Percentiles rank a stretch among this genome's conserved stretches.
These are phyloP conservation scores for Coprinellus aureogranulatus DNA, from an alignment of 768 basidiomycete genomes.

Conservation along the genomic window DNA sequence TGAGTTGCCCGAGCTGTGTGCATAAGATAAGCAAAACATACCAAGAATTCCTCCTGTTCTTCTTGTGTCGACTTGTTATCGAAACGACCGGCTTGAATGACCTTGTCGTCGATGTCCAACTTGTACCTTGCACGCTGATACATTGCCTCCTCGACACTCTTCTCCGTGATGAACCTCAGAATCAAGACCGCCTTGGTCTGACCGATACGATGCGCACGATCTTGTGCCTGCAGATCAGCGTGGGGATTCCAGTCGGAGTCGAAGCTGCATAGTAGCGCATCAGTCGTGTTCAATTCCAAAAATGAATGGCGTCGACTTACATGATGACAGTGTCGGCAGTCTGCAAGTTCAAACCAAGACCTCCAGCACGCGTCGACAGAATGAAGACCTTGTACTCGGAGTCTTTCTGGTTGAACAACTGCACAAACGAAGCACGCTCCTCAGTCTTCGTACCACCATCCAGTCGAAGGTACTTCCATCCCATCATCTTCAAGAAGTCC, in stretches of 20 bases:
- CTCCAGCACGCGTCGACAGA: conserved; percentile 89
- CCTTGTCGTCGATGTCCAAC: conserved; percentile 98
- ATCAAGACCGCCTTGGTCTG: conserved; percentile 98
- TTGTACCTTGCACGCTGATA: conserved; percentile 93
- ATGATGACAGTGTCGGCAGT: conserved; percentile 97
- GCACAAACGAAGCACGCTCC: conserved; percentile 85
- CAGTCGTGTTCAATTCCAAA: not conserved
- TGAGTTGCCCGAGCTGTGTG: not conserved
- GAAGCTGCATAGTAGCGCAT: conserved; percentile 49
- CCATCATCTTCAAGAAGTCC: conserved; percentile 87
- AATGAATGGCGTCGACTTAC: conserved; percentile 40
- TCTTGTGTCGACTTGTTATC: conserved; percentile 98
- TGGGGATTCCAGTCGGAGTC: conserved; percentile 96
- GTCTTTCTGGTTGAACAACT: conserved; percentile 83
- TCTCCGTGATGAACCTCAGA: conserved; percentile 94
- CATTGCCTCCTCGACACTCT: conserved; percentile 98
- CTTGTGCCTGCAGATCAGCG: conserved; percentile 98
- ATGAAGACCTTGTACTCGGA: conserved; percentile 92
- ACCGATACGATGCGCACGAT: conserved; percentile 99
- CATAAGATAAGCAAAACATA: conserved; percentile 35
- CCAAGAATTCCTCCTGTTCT: conserved; percentile 94
- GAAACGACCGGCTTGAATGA: conserved; percentile 98
- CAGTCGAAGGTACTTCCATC: conserved; percentile 83
- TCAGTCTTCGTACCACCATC: conserved; percentile 97
- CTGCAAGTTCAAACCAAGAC: conserved; percentile 91